Evolutionary conservation across 2,329 filamentous ascomycete genomes (phyloP).

Genomic region (Colletotrichum acutatum): DNA sequence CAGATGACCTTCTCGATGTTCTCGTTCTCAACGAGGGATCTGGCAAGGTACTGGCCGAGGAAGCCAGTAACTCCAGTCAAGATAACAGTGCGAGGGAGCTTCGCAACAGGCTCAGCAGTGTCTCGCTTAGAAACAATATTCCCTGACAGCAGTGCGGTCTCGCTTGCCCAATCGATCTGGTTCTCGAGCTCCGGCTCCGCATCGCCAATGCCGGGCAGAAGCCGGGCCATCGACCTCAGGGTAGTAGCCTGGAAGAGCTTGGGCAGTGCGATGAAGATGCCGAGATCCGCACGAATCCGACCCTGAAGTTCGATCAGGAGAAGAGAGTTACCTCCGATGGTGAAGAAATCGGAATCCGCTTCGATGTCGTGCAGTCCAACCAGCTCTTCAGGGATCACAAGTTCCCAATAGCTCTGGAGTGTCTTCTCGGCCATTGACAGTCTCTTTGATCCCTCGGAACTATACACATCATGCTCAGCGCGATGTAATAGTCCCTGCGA

Average conservation of each 20-base stretch:
- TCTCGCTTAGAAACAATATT: neutral
- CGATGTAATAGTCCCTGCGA: slow-evolving; percentile 24
- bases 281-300: slow-evolving; percentile 44
- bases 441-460: neutral
- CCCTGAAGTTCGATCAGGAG: slow-evolving; percentile 47
- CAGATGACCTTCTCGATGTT: slow-evolving; percentile 33
- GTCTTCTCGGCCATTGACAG: neutral
- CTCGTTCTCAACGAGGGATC: slow-evolving; percentile 18
- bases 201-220: slow-evolving; percentile 35
- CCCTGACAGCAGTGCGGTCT: slow-evolving; percentile 36
- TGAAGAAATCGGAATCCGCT: slow-evolving; percentile 48
- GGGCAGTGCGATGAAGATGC: slow-evolving; percentile 40
- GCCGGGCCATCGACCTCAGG: slow-evolving; percentile 47
- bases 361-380: neutral
- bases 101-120: neutral
- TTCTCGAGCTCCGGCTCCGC: neutral
- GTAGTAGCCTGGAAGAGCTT: slow-evolving; percentile 49
- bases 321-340: slow-evolving; percentile 49
- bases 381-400: neutral
- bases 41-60: slow-evolving; percentile 36
- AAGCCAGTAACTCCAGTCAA: slow-evolving; percentile 36
- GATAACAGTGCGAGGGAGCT: slow-evolving; percentile 21
- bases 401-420: neutral
- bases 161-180: slow-evolving; percentile 46
- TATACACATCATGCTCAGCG: neutral